Evolutionary conservation across 202 grass and related monocot genomes (phyloP), one percentile per base, ranked within the genome.

Genomic region (Schoenoplectus triqueter): DNA sequence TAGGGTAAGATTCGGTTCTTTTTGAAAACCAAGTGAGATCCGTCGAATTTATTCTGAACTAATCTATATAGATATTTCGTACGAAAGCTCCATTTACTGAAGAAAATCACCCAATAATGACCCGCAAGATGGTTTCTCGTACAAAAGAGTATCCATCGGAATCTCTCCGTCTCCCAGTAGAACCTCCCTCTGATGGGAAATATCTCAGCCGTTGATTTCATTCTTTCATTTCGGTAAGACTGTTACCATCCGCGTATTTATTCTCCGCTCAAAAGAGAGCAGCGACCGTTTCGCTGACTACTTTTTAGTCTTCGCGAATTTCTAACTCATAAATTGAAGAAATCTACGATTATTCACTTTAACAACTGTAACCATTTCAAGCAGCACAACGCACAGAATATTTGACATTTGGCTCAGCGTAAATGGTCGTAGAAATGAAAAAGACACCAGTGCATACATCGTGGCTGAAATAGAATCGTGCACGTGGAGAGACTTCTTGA

Each of bases 151-250:
- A 59, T 1, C 51, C 1, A 0, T 2, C 4, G 56, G 9, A 47
- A 78, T 7, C 13, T 78, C 11, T 56, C 5, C 10, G 31, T 31
- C 31, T 31, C 31, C 31, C 21, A n/a, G 19, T 39, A 14, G 8
- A 44, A 42, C 40, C 21, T 40, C 65, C 4, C 3, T 22, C 31
- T 31, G 18, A 62, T 80, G 10, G 21, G 20, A 40, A 59, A 46
- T 17, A 81, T 81, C 56, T 81, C 2, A 21, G 39, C 59, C 78
- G 78, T 81, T 48, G 3, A 19, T 10, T 81, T 81, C 15, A 6
- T 49, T 20, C n/a, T 19, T 50, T 18, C 46, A 73, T 69, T 17
- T 46, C 40, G n/a, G 3, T 73, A 41, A 66, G 31, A 31, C 31
- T 31, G 31, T 31, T 31, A 31, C 9, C 64, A 21, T 11, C 22